A percentile compares a stretch with the other conserved stretches of the same genome.
Evolutionary conservation across 805 yeast genomes (phyloP).

Genomic region (Teunomyces lycoperdinae): DNA sequence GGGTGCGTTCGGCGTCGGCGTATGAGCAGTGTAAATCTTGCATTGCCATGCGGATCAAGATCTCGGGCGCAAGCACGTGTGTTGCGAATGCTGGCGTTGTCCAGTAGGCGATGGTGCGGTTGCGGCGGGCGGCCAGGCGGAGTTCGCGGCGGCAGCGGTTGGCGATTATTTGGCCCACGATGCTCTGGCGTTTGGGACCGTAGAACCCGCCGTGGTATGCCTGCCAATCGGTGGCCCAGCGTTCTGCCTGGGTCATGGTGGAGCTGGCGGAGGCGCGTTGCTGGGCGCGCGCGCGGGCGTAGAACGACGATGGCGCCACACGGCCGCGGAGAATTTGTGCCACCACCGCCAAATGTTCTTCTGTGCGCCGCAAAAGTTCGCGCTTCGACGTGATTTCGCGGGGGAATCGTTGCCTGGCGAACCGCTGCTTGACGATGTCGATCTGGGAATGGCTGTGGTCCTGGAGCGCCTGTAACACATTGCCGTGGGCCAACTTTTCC

Average conservation of each 20-base stretch:
- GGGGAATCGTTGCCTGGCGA: conserved; percentile 16
- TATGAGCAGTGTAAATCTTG: conserved; percentile 40
- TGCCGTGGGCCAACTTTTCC: conserved; percentile 8
- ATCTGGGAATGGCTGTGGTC: conserved; percentile 11
- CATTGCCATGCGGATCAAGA: conserved; percentile 49
- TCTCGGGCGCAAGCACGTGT: conserved; percentile 63
- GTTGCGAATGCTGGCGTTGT: conserved; percentile 52
- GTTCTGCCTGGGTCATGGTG: conserved; percentile 46
- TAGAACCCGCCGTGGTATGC: conserved; percentile 56
- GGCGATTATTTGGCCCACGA: conserved; percentile 45
- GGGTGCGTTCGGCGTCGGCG: conserved; percentile 44
- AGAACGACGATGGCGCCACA: conserved; percentile 44
- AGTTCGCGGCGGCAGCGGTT: conserved; percentile 30
- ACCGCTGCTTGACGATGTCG: conserved; percentile 13
- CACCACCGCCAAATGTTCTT: conserved; percentile 29
- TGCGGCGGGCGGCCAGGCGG: conserved; percentile 20
- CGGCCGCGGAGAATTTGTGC: conserved; percentile 44
- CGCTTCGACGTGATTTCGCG: conserved; percentile 27
- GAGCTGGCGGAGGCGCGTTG: conserved; percentile 37
- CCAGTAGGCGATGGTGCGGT: conserved; percentile 59
- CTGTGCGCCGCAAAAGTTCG: conserved; percentile 25
- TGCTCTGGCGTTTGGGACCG: conserved; percentile 56
- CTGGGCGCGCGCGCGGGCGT: conserved; percentile 46
- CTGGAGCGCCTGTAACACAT: conserved; percentile 14
- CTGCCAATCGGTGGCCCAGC: conserved; percentile 44